phyloP scores from a whole-genome alignment of 306 rosid species.

The Vachellia pachyceras region DNA sequence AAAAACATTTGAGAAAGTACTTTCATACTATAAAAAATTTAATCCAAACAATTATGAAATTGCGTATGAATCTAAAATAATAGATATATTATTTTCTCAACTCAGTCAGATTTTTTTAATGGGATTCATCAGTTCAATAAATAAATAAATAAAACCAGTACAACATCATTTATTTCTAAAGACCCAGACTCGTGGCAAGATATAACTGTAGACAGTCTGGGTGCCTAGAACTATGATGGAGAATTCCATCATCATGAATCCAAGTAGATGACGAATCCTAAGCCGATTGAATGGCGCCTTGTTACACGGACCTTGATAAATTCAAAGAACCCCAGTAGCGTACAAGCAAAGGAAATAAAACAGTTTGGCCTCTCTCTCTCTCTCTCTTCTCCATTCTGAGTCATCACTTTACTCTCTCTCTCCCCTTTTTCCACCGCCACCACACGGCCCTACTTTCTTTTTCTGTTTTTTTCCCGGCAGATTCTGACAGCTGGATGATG shows the following conservation, averaged over 20 bases:
- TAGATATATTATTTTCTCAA: neutral
- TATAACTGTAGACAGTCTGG: neutral
- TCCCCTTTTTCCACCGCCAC: slow-evolving; percentile 18
- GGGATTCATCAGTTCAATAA: neutral
- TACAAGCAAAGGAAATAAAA: slow-evolving; percentile 52
- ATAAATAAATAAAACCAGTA: neutral
- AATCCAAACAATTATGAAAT: too few relatives aligned
- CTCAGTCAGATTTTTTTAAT: neutral
- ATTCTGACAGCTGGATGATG: slow-evolving; percentile 18
- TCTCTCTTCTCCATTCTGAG: slow-evolving; percentile 28
- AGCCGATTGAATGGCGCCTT: slow-evolving; percentile 17
- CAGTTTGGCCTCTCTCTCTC: neutral
- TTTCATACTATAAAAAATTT: too few relatives aligned
- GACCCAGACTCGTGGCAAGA: neutral
- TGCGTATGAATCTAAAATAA: too few relatives aligned
- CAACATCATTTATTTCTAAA: neutral
- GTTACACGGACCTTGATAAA: slow-evolving; percentile 29
- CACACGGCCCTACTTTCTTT: neutral
- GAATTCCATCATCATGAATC: neutral
- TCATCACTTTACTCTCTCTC: slow-evolving; percentile 47
- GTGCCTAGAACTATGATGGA: neutral
- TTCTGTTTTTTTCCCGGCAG: neutral
- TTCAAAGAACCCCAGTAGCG: slow-evolving; percentile 30
- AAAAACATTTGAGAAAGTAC: too few relatives aligned
- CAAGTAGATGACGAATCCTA: neutral